Conservation (phyloP, 169 alveolate species). For the Babesia bovis region DNA sequence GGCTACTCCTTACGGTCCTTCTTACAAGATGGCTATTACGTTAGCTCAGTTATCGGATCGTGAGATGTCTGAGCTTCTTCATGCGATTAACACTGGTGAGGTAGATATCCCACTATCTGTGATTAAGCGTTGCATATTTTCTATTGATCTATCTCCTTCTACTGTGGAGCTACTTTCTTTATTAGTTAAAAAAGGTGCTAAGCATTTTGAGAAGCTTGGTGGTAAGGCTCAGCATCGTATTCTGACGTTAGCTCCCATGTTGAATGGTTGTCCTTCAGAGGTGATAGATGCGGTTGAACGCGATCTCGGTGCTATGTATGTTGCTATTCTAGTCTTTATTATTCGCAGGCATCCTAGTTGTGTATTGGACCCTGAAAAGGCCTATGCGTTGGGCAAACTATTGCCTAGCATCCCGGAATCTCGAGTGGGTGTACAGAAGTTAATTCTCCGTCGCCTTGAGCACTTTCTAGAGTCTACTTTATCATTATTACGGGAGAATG, state of each 20-base stretch:
- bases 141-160: not conserved
- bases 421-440: not conserved
- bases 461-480: conserved; percentile 10
- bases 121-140: not conserved
- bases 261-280: conserved; percentile 16
- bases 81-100: not conserved
- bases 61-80: conserved; percentile 9
- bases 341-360: conserved; percentile 1
- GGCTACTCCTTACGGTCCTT: conserved; percentile 1
- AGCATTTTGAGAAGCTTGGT: not conserved
- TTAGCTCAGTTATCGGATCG: conserved; percentile 11
- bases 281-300: conserved; percentile 19
- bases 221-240: not conserved
- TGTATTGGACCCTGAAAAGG: not conserved
- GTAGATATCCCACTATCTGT: not conserved
- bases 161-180: not conserved
- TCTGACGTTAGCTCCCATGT: not conserved
- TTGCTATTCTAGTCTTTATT: not conserved
- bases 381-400: not conserved
- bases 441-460: conserved; percentile 15
- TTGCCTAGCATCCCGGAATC: conserved; percentile 16
- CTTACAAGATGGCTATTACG: not conserved
- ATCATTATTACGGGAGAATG: not conserved
- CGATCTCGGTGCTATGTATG: not conserved
- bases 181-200: not conserved